Conservation (phyloP, 345 rosid genomes). For the Melaleuca quinquenervia region DNA sequence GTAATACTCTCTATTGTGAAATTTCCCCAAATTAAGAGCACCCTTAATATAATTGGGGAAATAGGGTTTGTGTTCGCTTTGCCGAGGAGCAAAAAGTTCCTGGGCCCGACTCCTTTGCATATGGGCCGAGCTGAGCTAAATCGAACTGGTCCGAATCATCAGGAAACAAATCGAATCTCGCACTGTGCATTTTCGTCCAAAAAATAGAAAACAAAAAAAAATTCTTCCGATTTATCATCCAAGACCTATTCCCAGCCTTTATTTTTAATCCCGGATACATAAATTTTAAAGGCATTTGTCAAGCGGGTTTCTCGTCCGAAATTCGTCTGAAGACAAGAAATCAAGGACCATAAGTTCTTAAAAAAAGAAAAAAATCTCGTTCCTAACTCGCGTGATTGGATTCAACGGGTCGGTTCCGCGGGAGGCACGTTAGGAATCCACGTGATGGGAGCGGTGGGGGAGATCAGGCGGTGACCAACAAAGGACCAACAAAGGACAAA, state of each 20-base stretch:
- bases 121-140: neutral
- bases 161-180: neutral
- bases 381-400: neutral
- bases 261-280: too few relatives aligned
- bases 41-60: neutral
- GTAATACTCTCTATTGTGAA: neutral
- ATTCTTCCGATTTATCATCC: too few relatives aligned
- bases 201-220: too few relatives aligned
- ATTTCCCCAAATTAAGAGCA: neutral
- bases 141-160: neutral
- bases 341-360: too few relatives aligned
- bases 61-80: neutral
- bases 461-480: neutral
- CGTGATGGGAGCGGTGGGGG: neutral
- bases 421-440: neutral
- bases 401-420: neutral
- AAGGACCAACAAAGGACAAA: neutral
- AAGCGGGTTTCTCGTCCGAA: too few relatives aligned
- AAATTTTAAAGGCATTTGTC: too few relatives aligned
- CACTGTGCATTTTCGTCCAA: too few relatives aligned
- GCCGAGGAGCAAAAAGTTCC: neutral
- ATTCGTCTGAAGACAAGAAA: too few relatives aligned
- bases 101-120: neutral
- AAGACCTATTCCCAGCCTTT: too few relatives aligned
- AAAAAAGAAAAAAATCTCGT: too few relatives aligned